phyloP scores from a whole-genome alignment of 805 yeast species.

The Torulaspora franciscae region DNA sequence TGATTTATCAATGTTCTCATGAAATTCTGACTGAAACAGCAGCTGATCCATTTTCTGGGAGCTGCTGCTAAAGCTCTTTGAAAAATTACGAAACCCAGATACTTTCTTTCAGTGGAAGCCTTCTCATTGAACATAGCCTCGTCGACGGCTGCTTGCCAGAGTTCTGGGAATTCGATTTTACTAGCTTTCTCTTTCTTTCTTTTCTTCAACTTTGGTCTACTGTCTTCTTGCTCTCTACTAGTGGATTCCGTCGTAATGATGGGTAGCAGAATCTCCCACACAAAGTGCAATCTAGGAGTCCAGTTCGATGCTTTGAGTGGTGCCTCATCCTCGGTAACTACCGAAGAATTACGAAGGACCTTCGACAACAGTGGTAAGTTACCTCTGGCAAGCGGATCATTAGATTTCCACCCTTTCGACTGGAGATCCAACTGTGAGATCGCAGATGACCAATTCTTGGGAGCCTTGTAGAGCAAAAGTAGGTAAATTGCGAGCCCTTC shows the following conservation, averaged over 20 bases:
- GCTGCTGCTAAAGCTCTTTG: slow-evolving; percentile 40
- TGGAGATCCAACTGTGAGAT: slow-evolving; percentile 14
- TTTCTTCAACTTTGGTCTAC: slow-evolving; percentile 36
- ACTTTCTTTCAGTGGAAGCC: slow-evolving; percentile 81
- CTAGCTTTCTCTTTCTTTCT: slow-evolving; percentile 35
- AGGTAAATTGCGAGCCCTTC: slow-evolving; percentile 79
- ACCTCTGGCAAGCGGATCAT: slow-evolving; percentile 68
- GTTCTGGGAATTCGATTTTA: slow-evolving; percentile 48
- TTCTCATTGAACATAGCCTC: slow-evolving; percentile 71
- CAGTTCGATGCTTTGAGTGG: slow-evolving; percentile 60
- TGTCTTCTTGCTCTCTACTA: slow-evolving; percentile 16
- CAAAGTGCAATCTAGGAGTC: slow-evolving; percentile 71
- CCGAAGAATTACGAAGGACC: slow-evolving; percentile 53
- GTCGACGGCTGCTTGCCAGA: slow-evolving; percentile 78
- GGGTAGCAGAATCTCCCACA: slow-evolving; percentile 59
- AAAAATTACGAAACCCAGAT: slow-evolving; percentile 77
- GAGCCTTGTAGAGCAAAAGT: slow-evolving; percentile 16
- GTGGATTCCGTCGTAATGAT: slow-evolving; percentile 34
- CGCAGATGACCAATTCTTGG: slow-evolving; percentile 3
- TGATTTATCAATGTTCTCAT: slow-evolving; percentile 74
- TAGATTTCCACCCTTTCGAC: slow-evolving; percentile 53
- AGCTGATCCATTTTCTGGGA: slow-evolving; percentile 18
- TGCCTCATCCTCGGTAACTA: slow-evolving; percentile 25
- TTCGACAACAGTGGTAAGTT: slow-evolving; percentile 59
- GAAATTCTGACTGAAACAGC: slow-evolving; percentile 57